These are phyloP conservation scores for Xylariaceae sp. DNA, from an alignment of 2,329 filamentous ascomycete species.

Conservation along the genomic window DNA sequence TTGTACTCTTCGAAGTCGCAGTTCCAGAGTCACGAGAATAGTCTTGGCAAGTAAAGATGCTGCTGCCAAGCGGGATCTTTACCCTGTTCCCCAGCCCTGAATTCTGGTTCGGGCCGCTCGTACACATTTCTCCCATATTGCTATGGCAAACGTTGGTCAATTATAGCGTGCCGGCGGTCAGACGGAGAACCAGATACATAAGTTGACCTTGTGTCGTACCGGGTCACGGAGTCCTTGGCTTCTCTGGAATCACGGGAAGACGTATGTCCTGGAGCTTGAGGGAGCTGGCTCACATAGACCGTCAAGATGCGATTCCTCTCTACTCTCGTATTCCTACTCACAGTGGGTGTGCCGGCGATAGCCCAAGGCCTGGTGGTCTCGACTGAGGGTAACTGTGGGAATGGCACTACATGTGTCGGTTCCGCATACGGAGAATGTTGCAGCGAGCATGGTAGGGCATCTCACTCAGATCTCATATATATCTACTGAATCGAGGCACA, in stretches of 20 bases:
- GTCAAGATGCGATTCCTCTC: not conserved
- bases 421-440: not conserved
- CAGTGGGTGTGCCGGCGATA: not conserved
- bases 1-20: too few species aligned
- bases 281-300: too few species aligned
- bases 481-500: not conserved
- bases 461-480: not conserved
- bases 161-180: too few species aligned
- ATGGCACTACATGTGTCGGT: not conserved
- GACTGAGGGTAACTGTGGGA: not conserved
- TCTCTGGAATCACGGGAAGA: too few species aligned
- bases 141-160: not conserved
- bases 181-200: too few species aligned
- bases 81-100: not conserved
- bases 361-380: not conserved
- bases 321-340: not conserved
- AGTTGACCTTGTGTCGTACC: too few species aligned
- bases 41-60: not conserved
- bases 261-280: too few species aligned
- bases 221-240: too few species aligned
- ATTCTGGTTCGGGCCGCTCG: not conserved
- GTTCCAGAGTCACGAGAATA: not conserved
- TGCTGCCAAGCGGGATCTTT: not conserved
- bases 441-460: not conserved
- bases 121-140: not conserved